Percentiles rank a stretch among this genome's conserved stretches.
Evolutionary conservation across 768 basidiomycete genomes (phyloP).

Genomic region (Termitomyces sp.): DNA sequence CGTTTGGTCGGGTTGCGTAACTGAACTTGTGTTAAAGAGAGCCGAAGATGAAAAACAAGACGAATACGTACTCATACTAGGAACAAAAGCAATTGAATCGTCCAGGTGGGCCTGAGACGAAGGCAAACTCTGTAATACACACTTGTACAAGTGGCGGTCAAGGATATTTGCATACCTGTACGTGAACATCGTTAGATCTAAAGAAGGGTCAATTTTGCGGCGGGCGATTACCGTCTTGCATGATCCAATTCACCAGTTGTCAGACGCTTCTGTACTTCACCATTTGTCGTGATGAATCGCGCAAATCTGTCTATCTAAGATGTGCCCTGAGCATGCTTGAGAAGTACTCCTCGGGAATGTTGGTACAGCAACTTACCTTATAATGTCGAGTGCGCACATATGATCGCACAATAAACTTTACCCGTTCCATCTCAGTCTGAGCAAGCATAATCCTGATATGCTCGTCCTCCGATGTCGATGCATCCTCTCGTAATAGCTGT

Average conservation of each 20-base stretch:
- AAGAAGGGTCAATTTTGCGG: not conserved
- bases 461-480: slow-evolving; percentile 85
- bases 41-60: slow-evolving; percentile 6
- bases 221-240: slow-evolving; percentile 57
- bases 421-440: slow-evolving; percentile 91
- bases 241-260: slow-evolving; percentile 82
- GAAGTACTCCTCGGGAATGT: slow-evolving; percentile 3
- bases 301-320: slow-evolving; percentile 85
- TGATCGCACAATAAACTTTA: slow-evolving; percentile 87
- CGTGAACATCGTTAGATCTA: not conserved
- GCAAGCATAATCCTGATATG: slow-evolving; percentile 92
- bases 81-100: slow-evolving; percentile 67
- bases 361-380: slow-evolving; percentile 54
- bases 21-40: slow-evolving; percentile 35
- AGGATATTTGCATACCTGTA: slow-evolving; percentile 71
- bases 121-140: slow-evolving; percentile 82
- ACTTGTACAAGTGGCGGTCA: slow-evolving; percentile 74
- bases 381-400: slow-evolving; percentile 83
- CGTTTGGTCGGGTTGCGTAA: slow-evolving; percentile 72
- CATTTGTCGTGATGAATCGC: slow-evolving; percentile 68
- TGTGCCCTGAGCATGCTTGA: slow-evolving; percentile 20
- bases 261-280: slow-evolving; percentile 70
- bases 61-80: slow-evolving; percentile 62
- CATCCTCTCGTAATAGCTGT: slow-evolving; percentile 72
- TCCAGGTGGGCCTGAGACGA: slow-evolving; percentile 73